A percentile compares a stretch with the other conserved stretches of the same genome.
phyloP scores from a whole-genome alignment of 805 yeast genomes.

The Hagleromyces aurorensis region DNA sequence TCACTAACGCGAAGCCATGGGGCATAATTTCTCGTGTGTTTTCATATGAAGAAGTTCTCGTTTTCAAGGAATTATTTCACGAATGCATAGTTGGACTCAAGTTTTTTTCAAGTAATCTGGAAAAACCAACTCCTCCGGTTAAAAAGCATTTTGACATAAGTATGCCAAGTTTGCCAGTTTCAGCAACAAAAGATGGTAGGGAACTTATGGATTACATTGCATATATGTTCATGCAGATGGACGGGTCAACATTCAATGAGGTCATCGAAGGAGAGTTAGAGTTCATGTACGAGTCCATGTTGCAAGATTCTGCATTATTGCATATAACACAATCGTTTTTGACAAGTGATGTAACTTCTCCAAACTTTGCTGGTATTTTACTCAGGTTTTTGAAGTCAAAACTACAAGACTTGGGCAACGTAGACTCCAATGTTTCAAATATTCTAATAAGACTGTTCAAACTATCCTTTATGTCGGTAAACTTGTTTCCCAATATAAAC shows the following conservation, averaged over 20 bases:
- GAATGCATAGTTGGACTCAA: conserved; percentile 78
- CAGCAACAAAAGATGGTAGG: conserved; percentile 86
- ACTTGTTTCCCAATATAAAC: conserved; percentile 77
- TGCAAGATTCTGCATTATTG: conserved; percentile 74
- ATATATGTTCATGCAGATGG: conserved; percentile 86
- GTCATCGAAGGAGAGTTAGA: conserved; percentile 76
- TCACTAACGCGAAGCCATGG: conserved; percentile 56
- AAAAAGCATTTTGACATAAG: conserved; percentile 49
- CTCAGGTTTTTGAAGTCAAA: conserved; percentile 68
- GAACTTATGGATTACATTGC: conserved; percentile 95
- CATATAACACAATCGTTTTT: conserved; percentile 91
- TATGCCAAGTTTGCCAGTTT: conserved; percentile 76
- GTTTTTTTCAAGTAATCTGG: conserved; percentile 51
- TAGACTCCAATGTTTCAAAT: conserved; percentile 68
- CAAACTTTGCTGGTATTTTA: conserved; percentile 81
- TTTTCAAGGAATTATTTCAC: conserved; percentile 67
- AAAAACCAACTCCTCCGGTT: conserved; percentile 21
- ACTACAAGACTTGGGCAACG: conserved; percentile 70
- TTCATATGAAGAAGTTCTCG: conserved; percentile 71
- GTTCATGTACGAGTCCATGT: conserved; percentile 66
- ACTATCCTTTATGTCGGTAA: conserved; percentile 92
- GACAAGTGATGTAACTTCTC: conserved; percentile 90
- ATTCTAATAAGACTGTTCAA: conserved; percentile 82
- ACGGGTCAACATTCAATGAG: conserved; percentile 92
- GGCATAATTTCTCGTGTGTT: conserved; percentile 79